Base-by-base conservation (phyloP, 192 early-diverging fungal species). In the Coemansia nantahalensis region DNA sequence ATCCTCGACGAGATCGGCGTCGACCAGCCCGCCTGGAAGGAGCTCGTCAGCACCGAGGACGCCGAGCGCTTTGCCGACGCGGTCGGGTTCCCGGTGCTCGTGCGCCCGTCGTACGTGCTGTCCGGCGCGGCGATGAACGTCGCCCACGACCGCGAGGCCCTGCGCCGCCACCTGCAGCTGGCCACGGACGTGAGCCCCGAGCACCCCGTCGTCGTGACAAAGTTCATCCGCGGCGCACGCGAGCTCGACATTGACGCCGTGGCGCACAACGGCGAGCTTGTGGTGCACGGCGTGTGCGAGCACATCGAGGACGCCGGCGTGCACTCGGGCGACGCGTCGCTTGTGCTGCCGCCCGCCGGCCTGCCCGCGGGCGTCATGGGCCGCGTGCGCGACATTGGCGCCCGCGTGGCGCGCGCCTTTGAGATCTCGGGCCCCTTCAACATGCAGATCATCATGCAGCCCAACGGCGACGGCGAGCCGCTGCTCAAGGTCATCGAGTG, bases 51-150 rank as follows among this genome's bases (percentile, higher is more conserved):
- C 42, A 77, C 84, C 7, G 86, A 87, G 11, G 92, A 94, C 22
- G 95, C 94, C 17, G 80, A 83, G n/a, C 28, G 45, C 12, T 98
- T 98, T 83, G 90, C 89, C 28, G 73, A 90, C 6, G 54, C 78
- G 5, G 93, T 94, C 19, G 85, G 88, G 8, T 98, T 89, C 71
- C 95, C 95, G 11, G 95, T 98, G 17, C 85, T 98, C 17, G 85
- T 96, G 10, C 88, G 95, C 39, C 95, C 95, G 16, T 93, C 91
- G 18, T 98, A 98, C 63, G 94, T 98, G 24, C 80, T 98, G 36
- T 98, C 95, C 7, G 95, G 95, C 38, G 95, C 95, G 4, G 95
- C 95, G 28, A 98, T 98, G 95, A 94, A 94, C 44, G 92, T 97
- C 14, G 93, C 88, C 11, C 82, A 94, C 65, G 86, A 88, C n/a